These are phyloP conservation scores for Lipomyces chichibuensis DNA, from an alignment of 805 yeast genomes.

Conservation along the genomic window DNA sequence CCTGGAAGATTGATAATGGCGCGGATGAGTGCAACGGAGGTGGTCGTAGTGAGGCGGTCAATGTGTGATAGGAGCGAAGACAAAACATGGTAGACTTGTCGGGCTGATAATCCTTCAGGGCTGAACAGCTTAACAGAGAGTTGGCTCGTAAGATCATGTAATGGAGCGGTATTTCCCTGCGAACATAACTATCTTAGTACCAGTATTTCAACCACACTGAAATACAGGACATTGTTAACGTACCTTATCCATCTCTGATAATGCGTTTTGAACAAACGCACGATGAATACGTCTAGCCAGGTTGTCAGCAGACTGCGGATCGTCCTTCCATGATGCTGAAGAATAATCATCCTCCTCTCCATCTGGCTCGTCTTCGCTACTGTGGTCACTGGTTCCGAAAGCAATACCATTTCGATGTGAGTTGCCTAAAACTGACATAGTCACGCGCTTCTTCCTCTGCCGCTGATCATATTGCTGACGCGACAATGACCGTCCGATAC, in stretches of 20 bases:
- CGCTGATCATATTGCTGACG: not conserved
- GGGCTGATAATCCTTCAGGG: slow-evolving; percentile 57
- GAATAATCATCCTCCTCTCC: not conserved
- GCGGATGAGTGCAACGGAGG: slow-evolving; percentile 57
- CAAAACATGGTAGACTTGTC: slow-evolving; percentile 60
- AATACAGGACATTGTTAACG: slow-evolving; percentile 25
- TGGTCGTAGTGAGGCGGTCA: slow-evolving; percentile 62
- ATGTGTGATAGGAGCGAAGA: slow-evolving; percentile 64
- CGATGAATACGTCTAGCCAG: slow-evolving; percentile 30
- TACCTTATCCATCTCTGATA: slow-evolving; percentile 67
- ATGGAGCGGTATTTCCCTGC: slow-evolving; percentile 55
- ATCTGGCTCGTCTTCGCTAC: not conserved
- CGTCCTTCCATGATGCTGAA: not conserved
- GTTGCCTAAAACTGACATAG: not conserved
- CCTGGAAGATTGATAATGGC: slow-evolving; percentile 67
- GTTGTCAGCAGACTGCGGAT: not conserved
- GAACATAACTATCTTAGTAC: slow-evolving; percentile 39
- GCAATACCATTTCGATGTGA: not conserved
- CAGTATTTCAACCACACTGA: slow-evolving; percentile 8
- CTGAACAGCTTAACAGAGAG: slow-evolving; percentile 56
- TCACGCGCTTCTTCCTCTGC: slow-evolving; percentile 1
- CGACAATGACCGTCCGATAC: not conserved
- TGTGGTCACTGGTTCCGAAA: not conserved
- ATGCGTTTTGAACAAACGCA: slow-evolving; percentile 63
- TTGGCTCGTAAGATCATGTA: slow-evolving; percentile 64